Evolutionary conservation across 345 rosid genomes (phyloP), one percentile per base, ranked within the genome.

Genomic region (Zanthoxylum bungeanum): DNA sequence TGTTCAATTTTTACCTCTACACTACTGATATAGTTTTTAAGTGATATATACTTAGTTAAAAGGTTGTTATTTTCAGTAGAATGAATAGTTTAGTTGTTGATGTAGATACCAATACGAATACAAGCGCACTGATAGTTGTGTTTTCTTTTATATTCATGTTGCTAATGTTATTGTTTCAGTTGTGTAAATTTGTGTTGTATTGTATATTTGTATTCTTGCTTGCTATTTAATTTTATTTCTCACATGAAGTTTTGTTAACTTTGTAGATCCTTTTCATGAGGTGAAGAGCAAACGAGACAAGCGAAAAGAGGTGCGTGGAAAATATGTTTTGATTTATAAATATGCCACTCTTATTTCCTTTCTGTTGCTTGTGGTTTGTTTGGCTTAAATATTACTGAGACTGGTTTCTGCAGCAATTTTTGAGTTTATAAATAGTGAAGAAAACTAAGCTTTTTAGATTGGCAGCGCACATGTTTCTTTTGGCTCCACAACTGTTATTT

Each of bases 241-340:
- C 25, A 80, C 66, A 5, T 36, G 40, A 31, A 30, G 50, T 42
- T 70, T 61, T 65, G 7, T 73, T 61, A 66, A 52, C 33, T 74
- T 1, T 84, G 65, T 77, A 95, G 99, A 93, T 88, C 93, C 99
- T 73, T 95, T 95, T 79, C 98, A 71, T 28, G 96, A 92, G 84
- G 99, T 95, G 79, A 95, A 89, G 91, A 95, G 98, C 86, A 95
- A 93, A 73, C 85, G 96, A 67, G 99, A 93, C 57, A 92, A 89
- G 87, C 87, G 87, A 82, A 95, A 92, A 78, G 97, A 91, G 97
- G 98, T 46, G 83, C 75, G 55, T 58, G 64, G 31, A 55, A 64
- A 65, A 34, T 73, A 42, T 34, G 44, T 16, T 30, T 6, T 64
- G n/a, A n/a, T n/a, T n/a, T n/a, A n/a, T n/a, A n/a, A n/a, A n/a